Conservation (phyloP, 805 yeast genomes). For the Kregervanrija fluxuum region DNA sequence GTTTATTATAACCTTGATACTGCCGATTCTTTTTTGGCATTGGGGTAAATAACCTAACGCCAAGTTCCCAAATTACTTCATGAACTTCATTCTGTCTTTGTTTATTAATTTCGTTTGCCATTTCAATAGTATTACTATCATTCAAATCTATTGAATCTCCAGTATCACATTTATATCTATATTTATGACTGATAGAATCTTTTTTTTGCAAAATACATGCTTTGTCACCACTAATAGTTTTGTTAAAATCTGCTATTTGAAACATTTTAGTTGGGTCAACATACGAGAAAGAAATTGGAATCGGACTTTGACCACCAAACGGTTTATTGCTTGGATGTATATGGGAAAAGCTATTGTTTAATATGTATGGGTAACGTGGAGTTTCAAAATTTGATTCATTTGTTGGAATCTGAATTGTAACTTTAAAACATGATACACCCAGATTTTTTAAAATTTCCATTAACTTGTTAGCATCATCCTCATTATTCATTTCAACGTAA, state of each 20-base stretch:
- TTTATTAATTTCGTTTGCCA: neutral
- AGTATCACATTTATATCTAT: conserved; percentile 1
- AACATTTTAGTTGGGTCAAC: conserved; percentile 22
- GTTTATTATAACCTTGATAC: conserved; percentile 5
- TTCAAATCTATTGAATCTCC: conserved; percentile 4
- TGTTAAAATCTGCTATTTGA: conserved; percentile 22
- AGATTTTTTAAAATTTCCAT: conserved; percentile 15
- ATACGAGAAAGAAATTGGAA: conserved; percentile 17
- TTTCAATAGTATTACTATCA: neutral
- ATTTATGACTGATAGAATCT: conserved; percentile 7
- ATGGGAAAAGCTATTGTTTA: neutral
- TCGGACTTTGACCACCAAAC: neutral
- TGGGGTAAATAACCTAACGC: conserved; percentile 11
- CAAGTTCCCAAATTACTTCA: conserved; percentile 17
- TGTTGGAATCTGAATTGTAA: conserved; percentile 22
- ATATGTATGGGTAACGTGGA: conserved; percentile 7
- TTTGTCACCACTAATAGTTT: conserved; percentile 17
- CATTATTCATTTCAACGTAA: conserved; percentile 23
- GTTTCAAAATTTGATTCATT: conserved; percentile 8
- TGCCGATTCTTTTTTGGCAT: conserved; percentile 4
- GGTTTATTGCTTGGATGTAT: too few relatives aligned
- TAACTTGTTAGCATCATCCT: conserved; percentile 19
- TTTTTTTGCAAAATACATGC: conserved; percentile 3
- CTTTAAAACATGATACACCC: conserved; percentile 24
- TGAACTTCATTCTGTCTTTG: conserved; percentile 12